Conservation (phyloP, 345 rosid genomes). For the Combretum micranthum region DNA sequence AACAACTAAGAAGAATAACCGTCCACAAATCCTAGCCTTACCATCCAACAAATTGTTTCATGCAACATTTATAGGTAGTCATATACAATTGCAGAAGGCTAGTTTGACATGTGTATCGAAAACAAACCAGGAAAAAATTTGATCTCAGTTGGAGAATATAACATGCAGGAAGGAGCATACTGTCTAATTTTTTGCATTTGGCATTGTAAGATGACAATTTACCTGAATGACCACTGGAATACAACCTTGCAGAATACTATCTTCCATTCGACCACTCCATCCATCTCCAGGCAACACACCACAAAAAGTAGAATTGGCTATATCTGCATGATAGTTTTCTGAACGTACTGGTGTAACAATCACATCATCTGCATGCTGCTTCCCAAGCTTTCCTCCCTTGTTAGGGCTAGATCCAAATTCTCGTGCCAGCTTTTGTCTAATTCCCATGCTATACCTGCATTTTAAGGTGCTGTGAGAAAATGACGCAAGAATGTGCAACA, state of each 20-base stretch:
- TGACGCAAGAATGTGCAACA: too few species aligned
- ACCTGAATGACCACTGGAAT: constrained; percentile 97
- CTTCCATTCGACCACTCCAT: constrained; percentile 99
- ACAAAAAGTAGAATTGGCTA: constrained; percentile 81
- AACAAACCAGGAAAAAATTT: too few species aligned
- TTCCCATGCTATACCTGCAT: constrained; percentile 95
- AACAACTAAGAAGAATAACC: not conserved
- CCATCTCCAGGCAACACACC: constrained; percentile 99
- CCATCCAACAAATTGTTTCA: too few species aligned
- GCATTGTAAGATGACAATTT: constrained; percentile 1
- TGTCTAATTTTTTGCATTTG: too few species aligned
- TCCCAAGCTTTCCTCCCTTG: constrained; percentile 91
- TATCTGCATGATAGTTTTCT: constrained; percentile 51
- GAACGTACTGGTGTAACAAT: constrained; percentile 63
- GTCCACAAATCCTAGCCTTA: too few species aligned
- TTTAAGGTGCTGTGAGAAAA: constrained; percentile 3
- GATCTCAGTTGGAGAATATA: too few species aligned
- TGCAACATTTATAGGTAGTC: too few species aligned
- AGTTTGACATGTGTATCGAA: too few species aligned
- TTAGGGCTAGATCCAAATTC: constrained; percentile 94
- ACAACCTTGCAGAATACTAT: constrained; percentile 92
- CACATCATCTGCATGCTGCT: constrained; percentile 72
- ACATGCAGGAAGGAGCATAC: too few species aligned
- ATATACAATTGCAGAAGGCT: too few species aligned
- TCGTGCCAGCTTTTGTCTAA: constrained; percentile 79